Evolutionary conservation across 2,329 filamentous ascomycete species (phyloP).

Genomic region (Fusarium sp.): DNA sequence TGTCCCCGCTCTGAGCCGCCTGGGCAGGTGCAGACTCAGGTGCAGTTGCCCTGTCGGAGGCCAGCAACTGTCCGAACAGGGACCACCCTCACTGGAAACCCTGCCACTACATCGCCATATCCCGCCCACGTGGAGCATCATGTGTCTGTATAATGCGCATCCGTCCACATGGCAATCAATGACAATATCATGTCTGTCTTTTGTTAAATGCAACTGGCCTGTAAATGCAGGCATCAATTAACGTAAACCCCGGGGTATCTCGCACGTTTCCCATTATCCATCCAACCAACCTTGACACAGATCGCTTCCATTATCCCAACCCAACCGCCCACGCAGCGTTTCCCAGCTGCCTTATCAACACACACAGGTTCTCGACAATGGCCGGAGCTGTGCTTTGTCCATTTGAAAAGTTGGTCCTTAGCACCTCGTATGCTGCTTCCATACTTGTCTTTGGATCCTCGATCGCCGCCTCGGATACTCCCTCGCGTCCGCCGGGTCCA

Average conservation of each 20-base stretch:
- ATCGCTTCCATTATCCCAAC: slow-evolving; percentile 38
- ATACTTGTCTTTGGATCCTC: slow-evolving; percentile 70
- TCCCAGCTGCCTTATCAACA: slow-evolving; percentile 71
- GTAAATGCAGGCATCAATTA: neutral
- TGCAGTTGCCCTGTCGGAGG: neutral
- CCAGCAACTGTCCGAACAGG: neutral
- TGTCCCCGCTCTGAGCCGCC: neutral
- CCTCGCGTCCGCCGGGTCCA: slow-evolving; percentile 46
- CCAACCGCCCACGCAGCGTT: slow-evolving; percentile 59
- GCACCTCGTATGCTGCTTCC: slow-evolving; percentile 66
- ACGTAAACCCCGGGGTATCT: neutral
- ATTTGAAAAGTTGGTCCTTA: slow-evolving; percentile 64
- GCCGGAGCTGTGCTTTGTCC: slow-evolving; percentile 63
- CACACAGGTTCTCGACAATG: slow-evolving; percentile 75
- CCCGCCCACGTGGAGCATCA: slow-evolving; percentile 7
- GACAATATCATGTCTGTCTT: neutral
- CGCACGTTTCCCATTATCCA: neutral
- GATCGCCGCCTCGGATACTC: slow-evolving; percentile 55
- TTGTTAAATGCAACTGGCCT: neutral
- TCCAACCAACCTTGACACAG: neutral
- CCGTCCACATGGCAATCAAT: neutral
- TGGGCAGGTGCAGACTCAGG: neutral
- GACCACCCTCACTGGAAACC: neutral
- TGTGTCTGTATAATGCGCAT: neutral
- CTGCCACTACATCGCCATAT: slow-evolving; percentile 5